A percentile compares a stretch with the other conserved stretches of the same genome.
Conservation (phyloP, 1,284 basidiomycete genomes). For the Bjerkandera adusta region DNA sequence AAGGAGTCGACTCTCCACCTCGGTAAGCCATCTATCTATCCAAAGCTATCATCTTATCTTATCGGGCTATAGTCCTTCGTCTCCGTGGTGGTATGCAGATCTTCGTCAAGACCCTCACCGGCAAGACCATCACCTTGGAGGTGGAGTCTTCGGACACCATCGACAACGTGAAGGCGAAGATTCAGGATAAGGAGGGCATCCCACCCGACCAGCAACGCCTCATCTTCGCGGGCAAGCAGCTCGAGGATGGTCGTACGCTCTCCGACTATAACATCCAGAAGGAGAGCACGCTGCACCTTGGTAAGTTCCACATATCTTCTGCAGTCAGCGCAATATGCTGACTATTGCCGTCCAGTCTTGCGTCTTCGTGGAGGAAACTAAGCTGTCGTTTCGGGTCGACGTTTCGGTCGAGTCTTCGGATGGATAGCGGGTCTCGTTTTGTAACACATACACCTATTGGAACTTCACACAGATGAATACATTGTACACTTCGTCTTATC, state of each 20-base stretch:
- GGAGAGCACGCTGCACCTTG: constrained; percentile 30
- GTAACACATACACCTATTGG: too few species aligned
- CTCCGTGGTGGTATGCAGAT: constrained; percentile 34
- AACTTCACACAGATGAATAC: too few species aligned
- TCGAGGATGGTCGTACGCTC: constrained; percentile 73
- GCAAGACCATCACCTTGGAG: constrained; percentile 23
- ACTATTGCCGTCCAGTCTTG: constrained; percentile 43
- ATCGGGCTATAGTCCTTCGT: constrained; percentile 48
- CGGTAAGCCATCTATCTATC: too few species aligned
- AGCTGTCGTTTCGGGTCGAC: too few species aligned
- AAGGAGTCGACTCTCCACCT: constrained; percentile 74
- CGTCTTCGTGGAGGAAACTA: constrained; percentile 73
- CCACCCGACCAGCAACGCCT: constrained; percentile 84
- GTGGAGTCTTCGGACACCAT: constrained; percentile 31
- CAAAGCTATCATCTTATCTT: constrained; percentile 34
- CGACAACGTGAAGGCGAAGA: constrained; percentile 53
- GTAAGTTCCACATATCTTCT: constrained; percentile 26
- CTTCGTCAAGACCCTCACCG: constrained; percentile 23
- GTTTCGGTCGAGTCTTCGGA: constrained; percentile 88
- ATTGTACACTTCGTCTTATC: too few species aligned
- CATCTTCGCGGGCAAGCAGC: constrained; percentile 83
- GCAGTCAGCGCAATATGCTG: constrained; percentile 32
- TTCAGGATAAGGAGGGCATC: constrained; percentile 62
- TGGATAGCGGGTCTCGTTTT: too few species aligned
- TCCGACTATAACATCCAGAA: constrained; percentile 34